Evolutionary conservation across 768 basidiomycete genomes (phyloP).

Genomic region (Thelephora ganbajun): DNA sequence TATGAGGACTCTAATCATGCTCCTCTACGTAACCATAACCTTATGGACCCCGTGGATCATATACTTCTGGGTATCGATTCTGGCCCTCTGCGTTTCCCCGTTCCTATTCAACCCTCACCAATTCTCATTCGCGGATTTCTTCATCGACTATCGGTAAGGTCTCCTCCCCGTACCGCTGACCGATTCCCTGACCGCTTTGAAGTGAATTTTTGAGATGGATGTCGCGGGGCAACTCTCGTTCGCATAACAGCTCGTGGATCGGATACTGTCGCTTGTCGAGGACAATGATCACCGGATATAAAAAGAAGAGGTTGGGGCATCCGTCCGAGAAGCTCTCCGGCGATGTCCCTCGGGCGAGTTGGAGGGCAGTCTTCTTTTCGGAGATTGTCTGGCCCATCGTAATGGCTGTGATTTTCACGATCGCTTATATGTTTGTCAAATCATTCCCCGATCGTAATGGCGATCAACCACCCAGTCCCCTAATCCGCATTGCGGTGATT

Average conservation of each 20-base stretch:
- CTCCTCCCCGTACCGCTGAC: not conserved
- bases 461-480: constrained; percentile 58
- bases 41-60: constrained; percentile 87
- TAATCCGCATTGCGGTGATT: constrained; percentile 88
- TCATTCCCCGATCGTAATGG: constrained; percentile 60
- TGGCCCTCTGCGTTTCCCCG: constrained; percentile 84
- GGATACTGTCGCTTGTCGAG: constrained; percentile 97
- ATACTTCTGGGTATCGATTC: constrained; percentile 96
- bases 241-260: constrained; percentile 98
- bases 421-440: constrained; percentile 89
- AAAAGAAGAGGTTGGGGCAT: constrained; percentile 92
- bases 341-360: constrained; percentile 86
- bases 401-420: constrained; percentile 75
- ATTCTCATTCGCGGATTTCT: constrained; percentile 92
- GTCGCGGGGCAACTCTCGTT: constrained; percentile 94
- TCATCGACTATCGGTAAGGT: constrained; percentile 82
- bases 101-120: constrained; percentile 99
- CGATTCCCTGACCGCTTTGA: constrained; percentile 11
- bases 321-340: constrained; percentile 95
- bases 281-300: constrained; percentile 99
- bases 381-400: constrained; percentile 78
- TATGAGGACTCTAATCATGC: constrained; percentile 81
- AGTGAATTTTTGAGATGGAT: constrained; percentile 99
- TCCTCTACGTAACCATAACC: constrained; percentile 87
- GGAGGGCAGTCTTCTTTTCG: constrained; percentile 80